These are phyloP conservation scores for Aspergillus pseudotamarii DNA, from an alignment of 2,329 filamentous ascomycete genomes.

Conservation along the genomic window DNA sequence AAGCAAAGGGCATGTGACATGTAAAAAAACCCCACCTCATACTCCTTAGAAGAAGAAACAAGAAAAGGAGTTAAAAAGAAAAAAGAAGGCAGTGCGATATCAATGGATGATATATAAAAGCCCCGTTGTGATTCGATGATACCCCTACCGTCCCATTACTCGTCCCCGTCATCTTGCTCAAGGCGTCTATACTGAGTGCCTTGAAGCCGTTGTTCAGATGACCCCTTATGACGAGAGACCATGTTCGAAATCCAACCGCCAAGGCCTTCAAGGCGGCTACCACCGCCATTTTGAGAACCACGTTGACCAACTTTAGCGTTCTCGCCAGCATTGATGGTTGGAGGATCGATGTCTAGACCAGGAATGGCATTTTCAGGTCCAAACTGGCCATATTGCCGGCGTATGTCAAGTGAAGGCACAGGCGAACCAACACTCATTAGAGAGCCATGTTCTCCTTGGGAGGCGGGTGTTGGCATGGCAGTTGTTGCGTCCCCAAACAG, in stretches of 20 bases:
- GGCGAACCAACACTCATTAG: slow-evolving; percentile 79
- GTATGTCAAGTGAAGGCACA: slow-evolving; percentile 73
- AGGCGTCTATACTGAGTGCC: slow-evolving; percentile 49
- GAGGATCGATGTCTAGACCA: slow-evolving; percentile 78
- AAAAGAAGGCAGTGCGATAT: neutral
- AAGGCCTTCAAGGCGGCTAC: slow-evolving; percentile 56
- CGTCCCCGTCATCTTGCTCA: slow-evolving; percentile 49
- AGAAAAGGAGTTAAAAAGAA: neutral
- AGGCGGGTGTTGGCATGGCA: slow-evolving; percentile 75
- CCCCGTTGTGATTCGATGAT: neutral
- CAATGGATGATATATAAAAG: neutral
- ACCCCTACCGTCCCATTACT: slow-evolving; percentile 16
- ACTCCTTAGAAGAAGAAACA: neutral
- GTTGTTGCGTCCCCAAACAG: slow-evolving; percentile 93
- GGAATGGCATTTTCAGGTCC: slow-evolving; percentile 72
- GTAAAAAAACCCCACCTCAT: neutral
- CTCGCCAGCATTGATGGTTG: slow-evolving; percentile 57
- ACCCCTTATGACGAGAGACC: slow-evolving; percentile 55
- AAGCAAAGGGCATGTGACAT: neutral
- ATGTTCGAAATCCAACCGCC: slow-evolving; percentile 72
- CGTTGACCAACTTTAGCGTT: slow-evolving; percentile 52
- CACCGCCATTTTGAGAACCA: slow-evolving; percentile 37
- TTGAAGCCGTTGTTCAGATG: slow-evolving; percentile 38
- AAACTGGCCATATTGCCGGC: slow-evolving; percentile 49
- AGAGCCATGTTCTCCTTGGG: slow-evolving; percentile 78